Conservation (phyloP, 495 filamentous ascomycete species). For the Massariosphaeria phaeospora region DNA sequence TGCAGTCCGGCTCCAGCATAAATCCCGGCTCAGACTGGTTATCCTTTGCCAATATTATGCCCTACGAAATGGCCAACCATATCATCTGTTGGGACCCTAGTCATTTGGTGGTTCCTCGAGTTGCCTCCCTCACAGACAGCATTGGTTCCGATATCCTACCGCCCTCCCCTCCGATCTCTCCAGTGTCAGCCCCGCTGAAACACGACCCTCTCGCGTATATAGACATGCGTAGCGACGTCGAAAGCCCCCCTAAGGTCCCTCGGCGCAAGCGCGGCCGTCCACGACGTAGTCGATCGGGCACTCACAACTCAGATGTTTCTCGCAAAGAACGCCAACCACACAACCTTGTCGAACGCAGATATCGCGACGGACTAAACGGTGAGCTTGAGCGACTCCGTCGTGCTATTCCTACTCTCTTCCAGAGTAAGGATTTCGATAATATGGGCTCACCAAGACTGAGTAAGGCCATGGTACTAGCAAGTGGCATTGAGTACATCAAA, state of each 20-base stretch:
- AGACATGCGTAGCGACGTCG: neutral
- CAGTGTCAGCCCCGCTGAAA: constrained; percentile 12
- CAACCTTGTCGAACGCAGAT: constrained; percentile 37
- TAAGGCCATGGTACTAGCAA: constrained; percentile 31
- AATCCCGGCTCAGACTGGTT: too few species aligned
- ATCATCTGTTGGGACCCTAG: too few species aligned
- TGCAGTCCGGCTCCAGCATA: too few species aligned
- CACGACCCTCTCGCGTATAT: too few species aligned
- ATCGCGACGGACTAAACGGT: constrained; percentile 31
- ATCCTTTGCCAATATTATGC: too few species aligned
- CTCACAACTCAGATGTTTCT: constrained; percentile 5
- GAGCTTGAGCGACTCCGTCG: constrained; percentile 32
- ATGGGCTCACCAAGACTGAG: constrained; percentile 28
- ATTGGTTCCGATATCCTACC: neutral
- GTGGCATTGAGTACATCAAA: constrained; percentile 33
- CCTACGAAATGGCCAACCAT: too few species aligned
- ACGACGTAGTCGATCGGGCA: constrained; percentile 9
- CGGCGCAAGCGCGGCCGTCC: constrained; percentile 23
- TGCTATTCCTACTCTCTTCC: constrained; percentile 28
- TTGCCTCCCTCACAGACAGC: constrained; percentile 16
- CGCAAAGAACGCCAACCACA: constrained; percentile 25
- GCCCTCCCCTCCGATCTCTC: neutral
- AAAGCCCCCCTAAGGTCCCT: constrained; percentile 12
- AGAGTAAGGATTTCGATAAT: constrained; percentile 19
- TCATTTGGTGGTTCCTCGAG: too few species aligned